Evolutionary conservation across 2,329 filamentous ascomycete genomes (phyloP).

Genomic region (Lojkania enalia): DNA sequence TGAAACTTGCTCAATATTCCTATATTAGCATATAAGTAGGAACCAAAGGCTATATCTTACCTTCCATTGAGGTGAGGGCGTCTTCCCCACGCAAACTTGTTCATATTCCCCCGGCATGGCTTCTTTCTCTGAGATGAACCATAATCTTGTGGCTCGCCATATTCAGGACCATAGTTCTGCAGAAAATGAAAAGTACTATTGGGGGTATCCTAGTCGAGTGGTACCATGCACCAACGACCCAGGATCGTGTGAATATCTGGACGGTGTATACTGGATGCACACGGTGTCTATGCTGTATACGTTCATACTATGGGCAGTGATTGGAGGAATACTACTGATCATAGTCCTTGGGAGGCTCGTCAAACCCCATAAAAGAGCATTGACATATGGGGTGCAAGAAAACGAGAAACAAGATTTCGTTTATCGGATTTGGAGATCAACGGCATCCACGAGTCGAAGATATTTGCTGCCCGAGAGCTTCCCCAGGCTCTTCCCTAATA

Average conservation of each 20-base stretch:
- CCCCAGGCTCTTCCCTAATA: constrained; percentile 64
- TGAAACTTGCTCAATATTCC: neutral
- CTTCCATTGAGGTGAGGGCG: no score
- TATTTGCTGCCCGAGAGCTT: constrained; percentile 65
- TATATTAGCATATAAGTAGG: neutral
- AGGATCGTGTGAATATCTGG: constrained; percentile 62
- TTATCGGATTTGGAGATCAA: constrained; percentile 38
- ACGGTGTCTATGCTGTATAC: constrained; percentile 60
- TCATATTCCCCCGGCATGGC: constrained; percentile 16
- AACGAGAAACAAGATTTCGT: constrained; percentile 13
- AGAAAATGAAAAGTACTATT: constrained; percentile 51
- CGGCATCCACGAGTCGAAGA: constrained; percentile 50
- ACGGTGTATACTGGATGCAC: constrained; percentile 59
- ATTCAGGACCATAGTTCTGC: constrained; percentile 53
- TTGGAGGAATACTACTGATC: constrained; percentile 53
- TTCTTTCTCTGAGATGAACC: constrained; percentile 14
- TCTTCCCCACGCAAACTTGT: neutral
- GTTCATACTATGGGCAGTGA: constrained; percentile 60
- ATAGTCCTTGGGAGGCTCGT: constrained; percentile 46
- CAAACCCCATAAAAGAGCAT: constrained; percentile 19
- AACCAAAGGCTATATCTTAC: neutral
- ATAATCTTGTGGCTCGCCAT: constrained; percentile 23
- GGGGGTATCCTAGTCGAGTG: constrained; percentile 59
- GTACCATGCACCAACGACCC: constrained; percentile 62
- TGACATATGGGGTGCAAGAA: constrained; percentile 23